phyloP scores from a whole-genome alignment of 1,139 yeast genomes.

The Blastobotrys capitulatus region DNA sequence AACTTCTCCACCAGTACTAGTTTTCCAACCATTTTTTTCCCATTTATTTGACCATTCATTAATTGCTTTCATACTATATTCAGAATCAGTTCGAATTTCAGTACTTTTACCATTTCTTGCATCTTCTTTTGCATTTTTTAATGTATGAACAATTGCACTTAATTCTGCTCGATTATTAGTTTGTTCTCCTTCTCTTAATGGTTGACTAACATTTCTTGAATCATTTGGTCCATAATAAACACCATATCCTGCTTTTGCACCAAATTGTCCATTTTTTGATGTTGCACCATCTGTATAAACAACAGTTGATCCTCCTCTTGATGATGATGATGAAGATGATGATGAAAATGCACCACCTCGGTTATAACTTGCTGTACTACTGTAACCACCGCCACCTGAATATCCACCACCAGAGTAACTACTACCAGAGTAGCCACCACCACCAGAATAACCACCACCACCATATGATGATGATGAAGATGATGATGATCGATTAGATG shows the following conservation, averaged over 20 bases:
- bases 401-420: neutral
- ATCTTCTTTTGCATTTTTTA: constrained; percentile 25
- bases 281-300: constrained; percentile 74
- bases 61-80: constrained; percentile 46
- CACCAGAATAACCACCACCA: neutral
- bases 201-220: constrained; percentile 45
- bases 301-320: neutral
- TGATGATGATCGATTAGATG: neutral
- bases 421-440: neutral
- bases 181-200: constrained; percentile 41
- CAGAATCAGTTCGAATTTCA: constrained; percentile 49
- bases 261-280: constrained; percentile 44
- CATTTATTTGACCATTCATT: constrained; percentile 50
- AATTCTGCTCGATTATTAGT: constrained; percentile 85
- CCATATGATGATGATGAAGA: neutral
- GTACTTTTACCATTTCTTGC: constrained; percentile 14
- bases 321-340: neutral
- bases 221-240: constrained; percentile 60
- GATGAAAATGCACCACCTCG: neutral
- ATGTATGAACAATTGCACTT: constrained; percentile 55
- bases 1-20: neutral
- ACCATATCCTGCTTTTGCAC: constrained; percentile 62
- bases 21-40: constrained; percentile 49
- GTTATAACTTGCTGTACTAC: neutral
- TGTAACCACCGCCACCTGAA: neutral